Evolutionary conservation across 1,139 yeast genomes (phyloP), one percentile per base, ranked within the genome.

Genomic region (Kodamaea anthophila): DNA sequence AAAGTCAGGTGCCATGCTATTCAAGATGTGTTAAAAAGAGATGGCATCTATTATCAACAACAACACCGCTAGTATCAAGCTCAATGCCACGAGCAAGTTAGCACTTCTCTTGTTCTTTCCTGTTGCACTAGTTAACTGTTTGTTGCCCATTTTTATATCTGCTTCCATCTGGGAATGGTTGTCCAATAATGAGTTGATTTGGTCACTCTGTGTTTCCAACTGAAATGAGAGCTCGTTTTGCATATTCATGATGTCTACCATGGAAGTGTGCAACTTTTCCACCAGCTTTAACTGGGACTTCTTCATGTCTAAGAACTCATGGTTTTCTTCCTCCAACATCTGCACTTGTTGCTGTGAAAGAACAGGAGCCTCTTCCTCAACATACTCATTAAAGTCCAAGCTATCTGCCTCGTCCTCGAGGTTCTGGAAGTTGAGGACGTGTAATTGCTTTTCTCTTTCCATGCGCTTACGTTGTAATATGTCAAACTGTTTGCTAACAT

Each of bases 141-240:
- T 67, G 53, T 88, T 88, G 18, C 96, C 97, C 50, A 72, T 64
- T 13, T 60, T 58, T 18, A 91, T 76, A 43, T 88, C 88, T 4
- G 70, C 46, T 32, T 79, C 75, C 1, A 87, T 76, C 40, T 74
- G 75, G 35, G 76, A 78, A 37, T 85, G 93, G 38, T 79, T 81
- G 34, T 80, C 83, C 34, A 79, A 57, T 37, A 91, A 62, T 23
- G 67, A 63, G 34, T 73, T 68, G 21, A 91, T 84, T 50, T 76
- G 80, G 31, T 79, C 82, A 4, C 84, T 76, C 53, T 91, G 98
- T 0, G 75, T 57, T 20, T 77, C 77, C 31, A 91, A 60, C 47
- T 88, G 94, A 30, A 79, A 64, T 4, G 87, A 70, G 37, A 91
- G 64, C 46, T 86, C 94, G 18, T 80, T 68, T 47, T 87, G 94